Evolutionary conservation across 2,329 filamentous ascomycete genomes (phyloP).

Genomic region (Alternaria gansuensis): DNA sequence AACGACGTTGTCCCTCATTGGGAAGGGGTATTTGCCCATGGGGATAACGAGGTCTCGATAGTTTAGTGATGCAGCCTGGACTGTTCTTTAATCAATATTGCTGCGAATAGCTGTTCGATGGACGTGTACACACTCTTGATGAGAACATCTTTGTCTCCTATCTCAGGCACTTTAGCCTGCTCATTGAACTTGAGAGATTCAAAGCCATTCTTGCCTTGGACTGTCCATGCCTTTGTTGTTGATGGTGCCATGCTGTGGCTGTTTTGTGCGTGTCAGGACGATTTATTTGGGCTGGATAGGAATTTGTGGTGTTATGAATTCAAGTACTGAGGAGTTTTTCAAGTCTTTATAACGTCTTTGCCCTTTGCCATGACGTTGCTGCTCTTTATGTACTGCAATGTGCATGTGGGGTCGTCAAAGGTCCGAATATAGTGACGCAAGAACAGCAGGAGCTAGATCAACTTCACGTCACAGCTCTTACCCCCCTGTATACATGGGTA

Average conservation of each 20-base stretch:
- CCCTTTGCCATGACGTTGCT: constrained; percentile 16
- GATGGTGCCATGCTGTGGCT: constrained; percentile 49
- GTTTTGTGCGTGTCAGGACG: neutral
- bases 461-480: constrained; percentile 16
- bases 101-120: neutral
- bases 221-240: constrained; percentile 66
- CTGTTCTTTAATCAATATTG: constrained; percentile 38
- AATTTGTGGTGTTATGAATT: neutral
- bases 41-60: constrained; percentile 61
- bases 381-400: constrained; percentile 24
- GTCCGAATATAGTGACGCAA: constrained; percentile 37
- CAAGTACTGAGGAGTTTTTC: neutral
- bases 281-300: neutral
- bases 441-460: constrained; percentile 18
- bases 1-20: constrained; percentile 52
- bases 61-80: constrained; percentile 60
- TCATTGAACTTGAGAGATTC: constrained; percentile 67
- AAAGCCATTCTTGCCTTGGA: constrained; percentile 66
- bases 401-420: constrained; percentile 26
- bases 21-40: constrained; percentile 59
- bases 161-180: constrained; percentile 62
- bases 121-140: constrained; percentile 63
- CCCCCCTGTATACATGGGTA: constrained; percentile 6
- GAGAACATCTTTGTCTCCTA: constrained; percentile 76
- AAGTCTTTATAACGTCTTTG: constrained; percentile 2